Conservation (phyloP, 2,329 filamentous ascomycete species). For the Knufia petricola region DNA sequence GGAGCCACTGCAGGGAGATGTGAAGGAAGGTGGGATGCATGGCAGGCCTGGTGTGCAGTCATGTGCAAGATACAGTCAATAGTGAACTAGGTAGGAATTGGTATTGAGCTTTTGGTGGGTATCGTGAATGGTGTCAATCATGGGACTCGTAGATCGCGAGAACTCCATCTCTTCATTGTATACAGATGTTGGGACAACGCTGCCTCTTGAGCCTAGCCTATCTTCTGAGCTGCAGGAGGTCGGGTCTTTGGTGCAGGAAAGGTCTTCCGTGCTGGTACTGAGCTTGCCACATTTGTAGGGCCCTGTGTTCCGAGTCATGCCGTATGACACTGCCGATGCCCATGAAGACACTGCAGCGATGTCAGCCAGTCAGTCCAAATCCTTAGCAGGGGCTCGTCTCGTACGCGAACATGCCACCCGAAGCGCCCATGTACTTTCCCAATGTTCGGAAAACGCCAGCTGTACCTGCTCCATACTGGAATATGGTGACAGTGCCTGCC, state of each 20-base stretch:
- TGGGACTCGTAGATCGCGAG: neutral
- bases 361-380: too few relatives aligned
- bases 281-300: constrained; percentile 66
- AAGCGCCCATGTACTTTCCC: constrained; percentile 93
- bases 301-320: constrained; percentile 71
- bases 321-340: constrained; percentile 94
- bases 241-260: constrained; percentile 52
- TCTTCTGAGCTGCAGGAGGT: constrained; percentile 11
- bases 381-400: too few relatives aligned
- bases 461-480: constrained; percentile 84
- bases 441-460: constrained; percentile 91
- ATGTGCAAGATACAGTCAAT: neutral
- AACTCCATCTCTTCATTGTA: constrained; percentile 3
- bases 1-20: neutral
- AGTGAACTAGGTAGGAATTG: neutral
- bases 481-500: constrained; percentile 81
- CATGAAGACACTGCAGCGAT: constrained; percentile 86
- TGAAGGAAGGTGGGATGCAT: too few relatives aligned
- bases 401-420: constrained; percentile 91
- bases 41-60: too few relatives aligned
- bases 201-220: neutral
- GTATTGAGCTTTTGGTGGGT: constrained; percentile 2
- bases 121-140: constrained; percentile 3
- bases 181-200: neutral
- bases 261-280: constrained; percentile 42